These are phyloP conservation scores for Fusarium transvaalense DNA, from an alignment of 2,329 filamentous ascomycete genomes.

Conservation along the genomic window DNA sequence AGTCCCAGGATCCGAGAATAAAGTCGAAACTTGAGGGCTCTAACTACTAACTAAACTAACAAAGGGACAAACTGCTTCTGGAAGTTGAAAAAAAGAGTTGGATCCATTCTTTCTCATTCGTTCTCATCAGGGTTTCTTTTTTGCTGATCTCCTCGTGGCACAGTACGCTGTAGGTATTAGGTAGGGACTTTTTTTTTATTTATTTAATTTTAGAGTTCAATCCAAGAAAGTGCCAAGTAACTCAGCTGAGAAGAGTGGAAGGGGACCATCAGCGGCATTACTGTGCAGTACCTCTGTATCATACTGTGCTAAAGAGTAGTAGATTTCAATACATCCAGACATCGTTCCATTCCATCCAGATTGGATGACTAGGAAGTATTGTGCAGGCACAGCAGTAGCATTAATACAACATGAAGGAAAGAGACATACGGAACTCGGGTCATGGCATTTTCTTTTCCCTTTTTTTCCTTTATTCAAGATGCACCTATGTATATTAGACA, in stretches of 20 bases:
- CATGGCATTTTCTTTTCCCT: not conserved
- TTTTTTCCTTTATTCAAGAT: not conserved
- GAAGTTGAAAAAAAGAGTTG: constrained; percentile 9
- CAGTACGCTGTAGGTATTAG: not conserved
- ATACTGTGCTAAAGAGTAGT: not conserved
- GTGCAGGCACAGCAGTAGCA: constrained; percentile 11
- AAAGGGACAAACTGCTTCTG: constrained; percentile 10
- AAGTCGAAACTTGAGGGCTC: constrained; percentile 3
- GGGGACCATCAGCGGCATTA: not conserved
- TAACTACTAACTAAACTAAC: too few species aligned
- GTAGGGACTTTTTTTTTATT: not conserved
- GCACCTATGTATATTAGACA: not conserved
- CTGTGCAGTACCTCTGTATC: not conserved
- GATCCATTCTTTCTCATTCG: not conserved
- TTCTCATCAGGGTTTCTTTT: not conserved
- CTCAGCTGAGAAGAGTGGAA: constrained; percentile 1
- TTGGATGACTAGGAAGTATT: not conserved
- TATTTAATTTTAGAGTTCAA: constrained; percentile 2
- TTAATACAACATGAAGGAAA: constrained; percentile 18
- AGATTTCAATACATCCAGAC: not conserved
- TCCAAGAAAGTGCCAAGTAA: not conserved
- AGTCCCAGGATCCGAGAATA: constrained; percentile 35
- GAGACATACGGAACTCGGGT: constrained; percentile 17
- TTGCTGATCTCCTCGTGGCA: constrained; percentile 8
- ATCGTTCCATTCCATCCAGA: not conserved